These are phyloP conservation scores for Chamaecrista fasciculata DNA, from an alignment of 306 rosid genomes.

Conservation along the genomic window DNA sequence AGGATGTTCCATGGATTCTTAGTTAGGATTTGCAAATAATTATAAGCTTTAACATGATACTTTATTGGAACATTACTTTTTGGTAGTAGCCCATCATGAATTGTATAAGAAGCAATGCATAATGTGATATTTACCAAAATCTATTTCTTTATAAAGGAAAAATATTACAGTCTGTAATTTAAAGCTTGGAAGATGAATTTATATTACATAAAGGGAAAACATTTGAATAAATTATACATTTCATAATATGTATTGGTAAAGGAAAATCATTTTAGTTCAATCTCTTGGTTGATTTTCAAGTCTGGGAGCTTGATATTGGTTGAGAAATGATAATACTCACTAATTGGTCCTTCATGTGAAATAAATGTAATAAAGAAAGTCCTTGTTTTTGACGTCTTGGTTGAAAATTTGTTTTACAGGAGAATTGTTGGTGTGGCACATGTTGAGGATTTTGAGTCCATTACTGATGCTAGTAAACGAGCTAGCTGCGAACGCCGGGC, in stretches of 20 bases:
- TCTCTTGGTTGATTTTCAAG: neutral
- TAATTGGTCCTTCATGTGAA: neutral
- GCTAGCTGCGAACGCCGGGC: conserved; percentile 73
- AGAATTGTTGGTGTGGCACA: conserved; percentile 95
- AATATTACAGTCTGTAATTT: neutral
- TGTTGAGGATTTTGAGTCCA: conserved; percentile 87
- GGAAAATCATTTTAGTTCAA: neutral
- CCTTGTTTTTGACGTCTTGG: neutral
- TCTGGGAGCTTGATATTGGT: neutral
- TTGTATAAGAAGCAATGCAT: too few species aligned
- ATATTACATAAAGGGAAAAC: too few species aligned
- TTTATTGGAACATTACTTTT: too few species aligned
- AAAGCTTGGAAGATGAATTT: neutral
- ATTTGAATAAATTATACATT: neutral
- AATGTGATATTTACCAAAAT: too few species aligned
- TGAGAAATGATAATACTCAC: neutral
- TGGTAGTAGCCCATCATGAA: too few species aligned
- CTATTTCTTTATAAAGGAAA: too few species aligned
- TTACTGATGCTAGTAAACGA: conserved; percentile 57
- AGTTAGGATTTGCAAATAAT: too few species aligned
- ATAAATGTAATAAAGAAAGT: neutral
- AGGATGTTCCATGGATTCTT: too few species aligned
- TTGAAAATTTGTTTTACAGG: conserved; percentile 43
- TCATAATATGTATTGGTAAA: neutral
- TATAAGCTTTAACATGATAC: too few species aligned